phyloP scores from a whole-genome alignment of 192 early-diverging fungal genomes.

The Podila verticillata region DNA sequence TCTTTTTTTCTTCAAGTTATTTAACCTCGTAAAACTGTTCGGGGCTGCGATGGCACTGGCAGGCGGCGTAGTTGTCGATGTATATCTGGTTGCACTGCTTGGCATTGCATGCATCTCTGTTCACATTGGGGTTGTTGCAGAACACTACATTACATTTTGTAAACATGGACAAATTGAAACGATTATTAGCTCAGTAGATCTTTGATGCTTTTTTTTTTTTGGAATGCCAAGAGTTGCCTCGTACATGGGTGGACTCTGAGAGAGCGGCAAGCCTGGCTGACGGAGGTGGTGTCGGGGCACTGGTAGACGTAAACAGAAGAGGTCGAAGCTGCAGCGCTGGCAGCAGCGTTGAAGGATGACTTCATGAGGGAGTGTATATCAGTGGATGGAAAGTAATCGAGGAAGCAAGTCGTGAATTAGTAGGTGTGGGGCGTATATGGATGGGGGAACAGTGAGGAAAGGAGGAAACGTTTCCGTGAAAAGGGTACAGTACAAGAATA shows the following conservation, averaged over 20 bases:
- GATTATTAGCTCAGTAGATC: not conserved
- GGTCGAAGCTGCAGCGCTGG: slow-evolving; percentile 2
- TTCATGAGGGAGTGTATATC: not conserved
- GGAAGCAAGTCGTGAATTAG: not conserved
- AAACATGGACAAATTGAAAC: not conserved
- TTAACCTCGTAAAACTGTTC: slow-evolving; percentile 5
- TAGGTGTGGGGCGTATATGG: not conserved
- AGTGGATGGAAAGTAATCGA: not conserved
- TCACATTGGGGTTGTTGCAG: slow-evolving; percentile 15
- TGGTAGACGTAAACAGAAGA: not conserved
- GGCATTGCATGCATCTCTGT: not conserved
- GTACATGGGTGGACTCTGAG: slow-evolving; percentile 8
- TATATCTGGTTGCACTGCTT: slow-evolving; percentile 10
- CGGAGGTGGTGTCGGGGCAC: not conserved
- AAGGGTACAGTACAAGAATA: no score
- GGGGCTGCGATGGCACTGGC: slow-evolving; percentile 2
- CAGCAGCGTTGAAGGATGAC: not conserved
- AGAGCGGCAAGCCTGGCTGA: slow-evolving; percentile 6
- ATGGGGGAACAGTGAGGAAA: not conserved
- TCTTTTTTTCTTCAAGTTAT: not conserved
- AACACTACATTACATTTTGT: not conserved
- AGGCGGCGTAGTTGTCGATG: slow-evolving; percentile 3
- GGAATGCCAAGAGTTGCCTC: no score
- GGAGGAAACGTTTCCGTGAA: not conserved
- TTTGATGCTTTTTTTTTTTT: no score